Evolutionary conservation across 2,329 filamentous ascomycete species (phyloP).

Genomic region (Neospermospora avenae): DNA sequence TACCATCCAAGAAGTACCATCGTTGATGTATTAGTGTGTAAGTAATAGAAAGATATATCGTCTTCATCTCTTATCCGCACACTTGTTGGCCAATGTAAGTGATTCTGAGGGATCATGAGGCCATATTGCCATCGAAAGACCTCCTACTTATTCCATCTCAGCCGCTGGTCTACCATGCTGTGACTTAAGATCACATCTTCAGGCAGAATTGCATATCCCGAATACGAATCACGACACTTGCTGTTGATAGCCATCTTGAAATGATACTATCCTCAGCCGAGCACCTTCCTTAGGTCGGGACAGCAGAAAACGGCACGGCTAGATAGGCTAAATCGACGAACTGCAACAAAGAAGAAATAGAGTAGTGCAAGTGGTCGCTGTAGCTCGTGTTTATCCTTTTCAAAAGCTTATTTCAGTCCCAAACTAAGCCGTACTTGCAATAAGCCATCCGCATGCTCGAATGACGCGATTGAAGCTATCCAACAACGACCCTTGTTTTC

Average conservation of each 20-base stretch:
- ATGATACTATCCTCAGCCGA: background rate
- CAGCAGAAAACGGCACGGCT: background rate
- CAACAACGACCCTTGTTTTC: background rate
- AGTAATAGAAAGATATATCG: background rate
- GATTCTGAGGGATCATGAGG: background rate
- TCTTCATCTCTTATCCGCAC: background rate
- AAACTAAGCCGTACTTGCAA: conserved; percentile 1
- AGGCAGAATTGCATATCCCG: background rate
- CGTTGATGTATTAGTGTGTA: background rate
- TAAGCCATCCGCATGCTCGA: background rate
- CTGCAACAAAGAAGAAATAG: background rate
- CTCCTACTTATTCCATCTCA: background rate
- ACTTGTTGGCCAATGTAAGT: background rate
- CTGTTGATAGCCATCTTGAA: background rate
- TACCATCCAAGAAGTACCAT: background rate
- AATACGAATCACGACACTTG: background rate
- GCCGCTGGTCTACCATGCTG: background rate
- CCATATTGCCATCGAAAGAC: background rate
- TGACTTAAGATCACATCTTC: background rate
- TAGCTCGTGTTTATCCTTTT: conserved; percentile 4
- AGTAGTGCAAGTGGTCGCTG: conserved; percentile 7
- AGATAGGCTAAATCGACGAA: background rate
- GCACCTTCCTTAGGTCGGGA: background rate
- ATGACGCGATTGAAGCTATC: background rate
- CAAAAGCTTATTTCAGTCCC: background rate